Evolutionary conservation across 345 rosid species (phyloP).

Genomic region (Salix arbutifolia): DNA sequence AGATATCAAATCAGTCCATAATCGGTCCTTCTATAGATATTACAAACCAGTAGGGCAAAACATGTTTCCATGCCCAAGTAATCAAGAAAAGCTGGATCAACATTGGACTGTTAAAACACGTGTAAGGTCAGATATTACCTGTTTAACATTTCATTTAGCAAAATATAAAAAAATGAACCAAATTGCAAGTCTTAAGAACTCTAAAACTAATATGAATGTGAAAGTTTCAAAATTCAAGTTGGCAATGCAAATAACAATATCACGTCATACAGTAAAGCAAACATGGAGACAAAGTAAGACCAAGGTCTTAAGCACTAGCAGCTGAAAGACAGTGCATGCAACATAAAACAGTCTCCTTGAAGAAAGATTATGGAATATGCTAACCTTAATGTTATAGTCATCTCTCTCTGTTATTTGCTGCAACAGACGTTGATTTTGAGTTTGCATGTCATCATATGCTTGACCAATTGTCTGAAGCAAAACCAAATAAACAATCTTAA

Average conservation of each 20-base stretch:
- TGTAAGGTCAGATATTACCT: background rate
- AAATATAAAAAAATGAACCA: background rate
- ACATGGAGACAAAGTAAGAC: background rate
- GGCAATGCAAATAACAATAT: background rate
- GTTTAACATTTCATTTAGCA: background rate
- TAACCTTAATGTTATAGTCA: conserved; percentile 96
- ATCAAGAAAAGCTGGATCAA: background rate
- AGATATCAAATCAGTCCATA: background rate
- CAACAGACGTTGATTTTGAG: conserved; percentile 89
- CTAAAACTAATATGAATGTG: background rate
- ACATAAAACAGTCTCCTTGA: background rate
- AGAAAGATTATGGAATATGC: background rate
- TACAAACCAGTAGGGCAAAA: background rate
- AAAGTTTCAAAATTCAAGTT: background rate
- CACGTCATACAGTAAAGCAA: background rate
- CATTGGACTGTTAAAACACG: background rate
- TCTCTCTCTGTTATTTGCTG: conserved; percentile 95
- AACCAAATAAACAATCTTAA: conserved; percentile 21
- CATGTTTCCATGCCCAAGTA: background rate
- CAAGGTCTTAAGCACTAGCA: background rate
- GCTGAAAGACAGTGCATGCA: background rate
- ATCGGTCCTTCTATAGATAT: background rate
- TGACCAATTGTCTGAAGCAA: conserved; percentile 80
- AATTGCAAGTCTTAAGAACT: background rate
- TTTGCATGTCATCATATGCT: conserved; percentile 91